These are phyloP conservation scores for Dioszegia crocea DNA, from an alignment of 768 basidiomycete species.

Conservation along the genomic window DNA sequence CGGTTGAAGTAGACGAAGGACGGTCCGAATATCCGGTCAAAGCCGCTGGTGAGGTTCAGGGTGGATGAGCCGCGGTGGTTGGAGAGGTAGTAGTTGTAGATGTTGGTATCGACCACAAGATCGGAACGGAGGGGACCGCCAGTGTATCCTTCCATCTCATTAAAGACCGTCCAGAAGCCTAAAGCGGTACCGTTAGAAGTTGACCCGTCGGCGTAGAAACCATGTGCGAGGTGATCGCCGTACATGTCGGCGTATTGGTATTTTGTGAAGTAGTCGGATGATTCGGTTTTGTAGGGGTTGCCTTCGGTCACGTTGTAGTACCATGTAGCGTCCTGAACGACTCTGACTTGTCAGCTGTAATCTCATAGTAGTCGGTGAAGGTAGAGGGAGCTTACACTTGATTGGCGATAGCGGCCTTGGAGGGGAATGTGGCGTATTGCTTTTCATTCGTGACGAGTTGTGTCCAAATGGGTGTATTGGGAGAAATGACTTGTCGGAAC, in stretches of 20 bases:
- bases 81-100: conserved; percentile 27
- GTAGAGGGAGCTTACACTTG: neutral
- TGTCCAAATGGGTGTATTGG: conserved; percentile 29
- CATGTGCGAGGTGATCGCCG: conserved; percentile 23
- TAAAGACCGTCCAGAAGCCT: conserved; percentile 31
- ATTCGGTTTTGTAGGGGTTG: conserved; percentile 7
- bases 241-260: conserved; percentile 13
- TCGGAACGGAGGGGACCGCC: conserved; percentile 29
- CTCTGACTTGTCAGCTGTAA: neutral
- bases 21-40: conserved; percentile 36
- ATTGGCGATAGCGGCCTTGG: conserved; percentile 4
- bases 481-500: conserved; percentile 16
- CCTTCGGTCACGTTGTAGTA: conserved; percentile 10
- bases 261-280: conserved; percentile 38
- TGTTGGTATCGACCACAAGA: conserved; percentile 26
- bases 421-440: conserved; percentile 18
- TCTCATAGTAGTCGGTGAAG: no score
- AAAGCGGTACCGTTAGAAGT: conserved; percentile 16
- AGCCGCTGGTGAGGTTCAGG: conserved; percentile 27
- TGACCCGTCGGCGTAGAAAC: conserved; percentile 29
- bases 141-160: conserved; percentile 21
- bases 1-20: conserved; percentile 22
- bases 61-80: conserved; percentile 30
- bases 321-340: conserved; percentile 38
- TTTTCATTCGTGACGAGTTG: conserved; percentile 24